Evolutionary conservation across 495 filamentous ascomycete species (phyloP).

Genomic region (Margaritispora aquatica): DNA sequence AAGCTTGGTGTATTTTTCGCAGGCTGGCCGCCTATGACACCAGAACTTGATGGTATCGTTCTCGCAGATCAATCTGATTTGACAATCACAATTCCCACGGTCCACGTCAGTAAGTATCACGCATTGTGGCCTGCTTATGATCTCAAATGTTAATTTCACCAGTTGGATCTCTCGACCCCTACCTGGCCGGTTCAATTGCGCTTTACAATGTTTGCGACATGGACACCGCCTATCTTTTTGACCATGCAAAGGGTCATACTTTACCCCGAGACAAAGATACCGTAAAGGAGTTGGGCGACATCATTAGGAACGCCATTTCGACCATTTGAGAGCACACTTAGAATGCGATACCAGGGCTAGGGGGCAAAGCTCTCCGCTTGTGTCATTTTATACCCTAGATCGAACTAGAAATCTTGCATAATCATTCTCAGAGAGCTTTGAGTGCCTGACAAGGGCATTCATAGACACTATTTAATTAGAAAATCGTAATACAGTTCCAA

Average conservation of each 20-base stretch:
- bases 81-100: slow-evolving; percentile 45
- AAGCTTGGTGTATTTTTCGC: slow-evolving; percentile 51
- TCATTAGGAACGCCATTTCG: background rate
- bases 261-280: slow-evolving; percentile 45
- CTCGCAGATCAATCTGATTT: slow-evolving; percentile 41
- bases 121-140: background rate
- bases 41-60: slow-evolving; percentile 32
- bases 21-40: slow-evolving; percentile 45
- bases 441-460: background rate
- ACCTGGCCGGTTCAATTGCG: slow-evolving; percentile 42
- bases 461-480: background rate
- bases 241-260: slow-evolving; percentile 50
- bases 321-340: background rate
- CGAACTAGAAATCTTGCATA: background rate
- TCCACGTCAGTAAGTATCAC: slow-evolving; percentile 44
- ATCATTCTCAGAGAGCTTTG: background rate
- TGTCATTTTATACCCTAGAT: background rate
- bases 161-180: slow-evolving; percentile 50
- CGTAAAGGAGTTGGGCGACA: slow-evolving; percentile 32
- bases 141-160: slow-evolving; percentile 26
- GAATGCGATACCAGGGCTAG: background rate
- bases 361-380: background rate
- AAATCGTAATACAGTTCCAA: background rate
- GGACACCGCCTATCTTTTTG: slow-evolving; percentile 43
- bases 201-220: slow-evolving; percentile 51